Conservation (phyloP, 176 grass and related monocot species). For the Rhynchospora tenuis region DNA sequence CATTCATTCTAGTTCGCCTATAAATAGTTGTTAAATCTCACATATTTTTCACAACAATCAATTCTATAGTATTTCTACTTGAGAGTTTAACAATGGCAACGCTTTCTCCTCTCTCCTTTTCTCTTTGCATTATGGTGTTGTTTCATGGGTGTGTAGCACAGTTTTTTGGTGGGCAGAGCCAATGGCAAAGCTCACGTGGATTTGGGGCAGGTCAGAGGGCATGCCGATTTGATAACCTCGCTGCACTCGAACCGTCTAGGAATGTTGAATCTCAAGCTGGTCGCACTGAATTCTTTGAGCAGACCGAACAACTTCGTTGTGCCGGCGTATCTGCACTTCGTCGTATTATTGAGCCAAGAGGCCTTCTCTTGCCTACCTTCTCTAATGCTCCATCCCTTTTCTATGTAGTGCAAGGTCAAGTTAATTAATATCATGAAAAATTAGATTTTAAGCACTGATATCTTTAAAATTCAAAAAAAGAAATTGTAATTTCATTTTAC, state of each 20-base stretch:
- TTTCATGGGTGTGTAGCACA: constrained; percentile 30
- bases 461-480: not conserved
- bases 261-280: constrained; percentile 26
- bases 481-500: not conserved
- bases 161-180: constrained; percentile 1
- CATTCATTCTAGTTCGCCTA: not conserved
- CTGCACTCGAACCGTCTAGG: not conserved
- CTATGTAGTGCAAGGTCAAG: constrained; percentile 30
- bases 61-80: not conserved
- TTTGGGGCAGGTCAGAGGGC: constrained; percentile 3
- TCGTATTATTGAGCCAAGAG: constrained; percentile 21
- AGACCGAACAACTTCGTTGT: constrained; percentile 18
- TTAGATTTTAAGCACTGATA: not conserved
- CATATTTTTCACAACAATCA: constrained; percentile 1
- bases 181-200: constrained; percentile 9
- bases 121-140: constrained; percentile 24
- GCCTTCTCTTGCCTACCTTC: constrained; percentile 22
- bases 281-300: constrained; percentile 22
- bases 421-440: not conserved
- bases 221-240: constrained; percentile 24
- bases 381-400: constrained; percentile 28
- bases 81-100: constrained; percentile 18
- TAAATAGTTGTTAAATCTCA: not conserved
- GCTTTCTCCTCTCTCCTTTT: not conserved
- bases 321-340: constrained; percentile 17